Evolutionary conservation across 371 early-diverging fungal species (phyloP), one percentile per base, ranked within the genome.

Genomic region (Syncephalis fuscata): DNA sequence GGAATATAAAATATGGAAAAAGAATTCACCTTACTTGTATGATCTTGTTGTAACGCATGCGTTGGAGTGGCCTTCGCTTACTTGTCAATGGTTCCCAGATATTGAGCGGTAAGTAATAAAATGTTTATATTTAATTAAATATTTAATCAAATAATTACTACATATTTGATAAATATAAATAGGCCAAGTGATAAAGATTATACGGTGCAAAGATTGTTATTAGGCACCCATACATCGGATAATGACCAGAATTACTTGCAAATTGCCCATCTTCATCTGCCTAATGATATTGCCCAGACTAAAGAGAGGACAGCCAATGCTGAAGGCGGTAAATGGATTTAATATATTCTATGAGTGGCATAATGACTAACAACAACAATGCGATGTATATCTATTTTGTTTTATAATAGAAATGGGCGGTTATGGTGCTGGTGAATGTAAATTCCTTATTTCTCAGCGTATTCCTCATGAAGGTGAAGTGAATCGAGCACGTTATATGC

Each of bases 1-100:
- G 32, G 97, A 98, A 60, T 97, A 96, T 69, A 90, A 88, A 64
- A 75, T 92, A 51, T 99, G 99, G 99, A 94, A 95, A 61, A 98
- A 98, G 74, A 98, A 98, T 68, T 82, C 92, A 10, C 99, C 96
- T 22, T 92, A 93, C 51, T 72, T 98, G 20, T 99, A 99, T 63
- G 98, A 98, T 65, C 71, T 94, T 54, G 79, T 98, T 17, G 80
- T 97, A 24, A 92, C 96, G 2, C 96, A 96, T 56, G 89, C 93
- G 3, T 67, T 99, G 14, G 88, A 93, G 50, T 99, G 98, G 98
- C 98, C 99, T 1, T 84, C 94, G 26, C 69, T 99, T 45, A 95
- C 95, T 7, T 81, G 85, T 45, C 97, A 99, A 68, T 98, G 97
- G 97, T 77, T 97, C 53, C 98, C 98, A 1, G 92, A 93, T 61